Conservation (phyloP, 768 basidiomycete genomes). For the Xerocomellus intermedius region DNA sequence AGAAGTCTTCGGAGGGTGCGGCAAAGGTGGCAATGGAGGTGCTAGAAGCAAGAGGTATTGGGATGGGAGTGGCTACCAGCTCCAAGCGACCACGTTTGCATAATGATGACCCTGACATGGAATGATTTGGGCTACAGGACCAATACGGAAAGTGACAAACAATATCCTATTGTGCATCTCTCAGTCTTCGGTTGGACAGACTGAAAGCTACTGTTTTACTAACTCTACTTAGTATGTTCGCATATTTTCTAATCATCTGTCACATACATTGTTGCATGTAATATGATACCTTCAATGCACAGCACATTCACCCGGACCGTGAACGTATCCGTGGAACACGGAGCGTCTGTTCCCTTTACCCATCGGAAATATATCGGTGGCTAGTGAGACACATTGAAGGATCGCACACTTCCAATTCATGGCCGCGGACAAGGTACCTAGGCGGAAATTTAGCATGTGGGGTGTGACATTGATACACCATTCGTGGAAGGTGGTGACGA, state of each 20-base stretch:
- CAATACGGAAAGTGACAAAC: constrained; percentile 19
- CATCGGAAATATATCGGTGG: constrained; percentile 14
- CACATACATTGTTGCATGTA: constrained; percentile 38
- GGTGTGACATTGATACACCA: constrained; percentile 16
- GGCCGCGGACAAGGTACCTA: constrained; percentile 26
- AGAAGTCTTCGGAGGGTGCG: constrained; percentile 68
- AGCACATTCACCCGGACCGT: constrained; percentile 15
- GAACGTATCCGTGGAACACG: constrained; percentile 4
- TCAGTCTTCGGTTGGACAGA: constrained; percentile 24
- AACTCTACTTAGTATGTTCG: constrained; percentile 32
- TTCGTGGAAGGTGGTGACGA: constrained; percentile 27
- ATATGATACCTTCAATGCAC: constrained; percentile 37
- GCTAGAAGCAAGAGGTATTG: constrained; percentile 76
- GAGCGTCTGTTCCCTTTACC: constrained; percentile 3
- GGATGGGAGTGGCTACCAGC: constrained; percentile 42
- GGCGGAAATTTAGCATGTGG: constrained; percentile 26
- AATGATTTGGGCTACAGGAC: constrained; percentile 18
- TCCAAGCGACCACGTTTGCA: constrained; percentile 48
- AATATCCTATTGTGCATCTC: constrained; percentile 31
- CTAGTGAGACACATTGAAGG: background rate
- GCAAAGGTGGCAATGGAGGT: constrained; percentile 77
- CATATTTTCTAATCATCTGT: constrained; percentile 33
- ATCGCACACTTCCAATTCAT: constrained; percentile 6
- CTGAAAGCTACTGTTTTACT: constrained; percentile 30
- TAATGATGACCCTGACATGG: constrained; percentile 50